Conservation (phyloP, 163 green algal genomes). For the Chlamydomonas reinhardtii region DNA sequence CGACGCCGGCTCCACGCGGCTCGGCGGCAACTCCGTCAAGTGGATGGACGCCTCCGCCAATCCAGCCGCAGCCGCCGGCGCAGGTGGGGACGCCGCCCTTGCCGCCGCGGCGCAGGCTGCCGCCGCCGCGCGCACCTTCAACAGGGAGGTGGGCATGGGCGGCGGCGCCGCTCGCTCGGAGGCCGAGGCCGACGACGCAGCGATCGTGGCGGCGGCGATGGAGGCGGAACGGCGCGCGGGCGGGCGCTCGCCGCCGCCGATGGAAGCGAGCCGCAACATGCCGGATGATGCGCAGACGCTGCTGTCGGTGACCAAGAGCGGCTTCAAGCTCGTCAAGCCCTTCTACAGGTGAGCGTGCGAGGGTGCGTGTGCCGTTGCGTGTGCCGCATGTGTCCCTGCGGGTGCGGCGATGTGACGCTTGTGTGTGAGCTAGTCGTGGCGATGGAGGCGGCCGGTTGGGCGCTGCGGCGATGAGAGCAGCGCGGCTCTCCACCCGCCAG, state of each 20-base stretch:
- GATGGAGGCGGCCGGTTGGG: too few species aligned
- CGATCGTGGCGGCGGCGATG: too few species aligned
- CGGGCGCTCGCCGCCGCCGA: background rate
- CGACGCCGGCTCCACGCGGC: too few species aligned
- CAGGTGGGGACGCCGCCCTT: too few species aligned
- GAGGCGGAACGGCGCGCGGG: background rate
- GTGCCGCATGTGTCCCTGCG: background rate
- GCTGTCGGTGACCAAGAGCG: constrained; percentile 41
- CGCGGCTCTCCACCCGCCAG: too few species aligned
- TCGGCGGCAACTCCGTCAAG: background rate
- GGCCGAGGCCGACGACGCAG: background rate
- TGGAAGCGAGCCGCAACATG: background rate
- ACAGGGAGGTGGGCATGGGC: background rate
- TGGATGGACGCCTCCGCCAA: background rate
- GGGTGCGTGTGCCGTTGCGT: background rate
- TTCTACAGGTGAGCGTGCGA: constrained; percentile 46
- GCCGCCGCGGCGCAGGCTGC: too few species aligned
- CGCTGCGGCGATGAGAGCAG: too few species aligned
- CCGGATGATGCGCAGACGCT: constrained; percentile 14
- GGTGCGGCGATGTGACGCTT: too few species aligned
- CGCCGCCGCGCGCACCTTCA: too few species aligned
- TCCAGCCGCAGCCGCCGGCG: background rate
- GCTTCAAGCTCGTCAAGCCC: constrained; percentile 52
- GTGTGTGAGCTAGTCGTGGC: too few species aligned
- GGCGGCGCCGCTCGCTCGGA: background rate